Percentiles rank a stretch among this genome's conserved stretches.
These are phyloP conservation scores for Clonostachys solani DNA, from an alignment of 2,329 filamentous ascomycete genomes.

Conservation along the genomic window DNA sequence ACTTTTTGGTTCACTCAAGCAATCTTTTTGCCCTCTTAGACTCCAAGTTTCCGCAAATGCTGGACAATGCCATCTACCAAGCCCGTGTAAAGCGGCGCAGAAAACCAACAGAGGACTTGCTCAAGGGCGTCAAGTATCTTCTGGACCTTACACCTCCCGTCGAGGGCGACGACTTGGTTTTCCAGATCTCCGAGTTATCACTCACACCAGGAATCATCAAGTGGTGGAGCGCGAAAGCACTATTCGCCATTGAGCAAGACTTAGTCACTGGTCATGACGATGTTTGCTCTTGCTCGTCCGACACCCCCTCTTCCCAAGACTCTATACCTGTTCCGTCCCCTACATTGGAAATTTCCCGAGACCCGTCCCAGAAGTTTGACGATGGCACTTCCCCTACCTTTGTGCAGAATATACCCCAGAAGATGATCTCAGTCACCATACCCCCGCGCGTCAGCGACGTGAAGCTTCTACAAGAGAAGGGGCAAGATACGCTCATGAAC, in stretches of 20 bases:
- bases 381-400: too few relatives aligned
- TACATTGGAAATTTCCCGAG: background rate
- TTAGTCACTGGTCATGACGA: constrained; percentile 36
- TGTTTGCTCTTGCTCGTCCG: constrained; percentile 15
- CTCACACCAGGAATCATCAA: constrained; percentile 49
- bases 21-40: constrained; percentile 42
- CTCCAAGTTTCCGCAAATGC: constrained; percentile 37
- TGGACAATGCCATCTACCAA: constrained; percentile 33
- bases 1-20: constrained; percentile 38
- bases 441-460: too few relatives aligned
- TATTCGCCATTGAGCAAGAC: constrained; percentile 21
- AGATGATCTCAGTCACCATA: too few relatives aligned
- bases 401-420: too few relatives aligned
- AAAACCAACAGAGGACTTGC: constrained; percentile 24
- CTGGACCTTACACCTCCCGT: constrained; percentile 59
- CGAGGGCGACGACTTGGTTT: constrained; percentile 59
- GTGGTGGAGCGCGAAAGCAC: constrained; percentile 41
- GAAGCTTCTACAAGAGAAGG: too few relatives aligned
- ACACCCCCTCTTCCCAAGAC: background rate
- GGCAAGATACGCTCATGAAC: constrained; percentile 7
- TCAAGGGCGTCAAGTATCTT: constrained; percentile 47
- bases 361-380: background rate
- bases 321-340: background rate
- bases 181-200: constrained; percentile 53
- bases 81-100: constrained; percentile 29